These are phyloP conservation scores for Candida berthetii DNA, from an alignment of 805 yeast genomes.

Conservation along the genomic window DNA sequence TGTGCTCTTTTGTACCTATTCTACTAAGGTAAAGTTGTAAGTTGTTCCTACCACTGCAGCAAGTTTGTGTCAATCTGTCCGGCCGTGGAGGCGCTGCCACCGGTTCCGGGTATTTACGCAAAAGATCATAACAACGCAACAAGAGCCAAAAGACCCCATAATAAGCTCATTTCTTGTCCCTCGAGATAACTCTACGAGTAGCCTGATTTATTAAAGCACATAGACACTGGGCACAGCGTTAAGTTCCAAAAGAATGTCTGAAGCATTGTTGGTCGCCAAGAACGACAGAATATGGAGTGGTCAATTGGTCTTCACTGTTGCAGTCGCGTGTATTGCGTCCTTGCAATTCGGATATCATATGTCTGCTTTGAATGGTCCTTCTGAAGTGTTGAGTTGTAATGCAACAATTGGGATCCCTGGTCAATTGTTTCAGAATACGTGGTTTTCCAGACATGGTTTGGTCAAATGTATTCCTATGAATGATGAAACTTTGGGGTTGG, in stretches of 20 bases:
- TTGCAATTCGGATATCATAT: conserved; percentile 92
- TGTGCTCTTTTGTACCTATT: no score
- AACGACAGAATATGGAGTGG: conserved; percentile 3
- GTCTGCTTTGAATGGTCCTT: conserved; percentile 93
- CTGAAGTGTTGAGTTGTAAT: conserved; percentile 57
- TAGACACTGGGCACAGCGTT: not conserved
- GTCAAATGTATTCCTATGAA: conserved; percentile 52
- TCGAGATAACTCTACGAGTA: no score
- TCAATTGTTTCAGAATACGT: conserved; percentile 13
- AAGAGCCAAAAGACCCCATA: no score
- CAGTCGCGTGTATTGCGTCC: conserved; percentile 68
- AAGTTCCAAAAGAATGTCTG: not conserved
- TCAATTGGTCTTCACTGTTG: conserved; percentile 33
- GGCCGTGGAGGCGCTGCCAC: no score
- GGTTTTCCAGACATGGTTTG: conserved; percentile 33
- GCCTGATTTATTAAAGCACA: not conserved
- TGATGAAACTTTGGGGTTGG: conserved; percentile 57
- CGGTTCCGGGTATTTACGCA: no score
- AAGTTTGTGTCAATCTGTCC: no score
- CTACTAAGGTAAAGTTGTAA: no score
- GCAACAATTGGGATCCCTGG: conserved; percentile 18
- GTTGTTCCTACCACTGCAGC: no score
- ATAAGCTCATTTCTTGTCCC: no score
- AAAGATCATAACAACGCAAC: no score
- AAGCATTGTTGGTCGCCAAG: not conserved